Evolutionary conservation across 108 stramenopile species (phyloP), one percentile per base, ranked within the genome.

Genomic region (Pseudonitzschia multiseries): DNA sequence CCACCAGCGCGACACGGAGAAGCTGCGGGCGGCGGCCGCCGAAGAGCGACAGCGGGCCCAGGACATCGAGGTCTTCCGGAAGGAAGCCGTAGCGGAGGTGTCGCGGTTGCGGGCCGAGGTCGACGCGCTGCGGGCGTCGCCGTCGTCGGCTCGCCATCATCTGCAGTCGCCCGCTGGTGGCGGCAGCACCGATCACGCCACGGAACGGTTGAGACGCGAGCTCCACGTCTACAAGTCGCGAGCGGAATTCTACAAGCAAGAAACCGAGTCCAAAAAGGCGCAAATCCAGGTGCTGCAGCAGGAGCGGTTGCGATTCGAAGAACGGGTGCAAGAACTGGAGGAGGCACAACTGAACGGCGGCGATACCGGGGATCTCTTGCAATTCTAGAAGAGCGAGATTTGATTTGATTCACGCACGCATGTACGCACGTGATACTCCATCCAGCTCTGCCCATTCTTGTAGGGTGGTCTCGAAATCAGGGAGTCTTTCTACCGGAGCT

Each of bases 191-290:
- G 46, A 48, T 2, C 46, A 5, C 18, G 13, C 54, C 14, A 5
- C 56, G 53, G 53, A 33, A 2, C 54, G 33, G 24, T 57, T 70
- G 36, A 20, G 24, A 29, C 24, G 32, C 2, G 31, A 54, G 41
- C 29, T 70, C n/a, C 31, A 56, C 20, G 18, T 70, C 18, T 70
- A 57, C 69, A 57, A 57, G 32, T 70, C 69, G 36, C 53, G 69
- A 33, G 69, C 69, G 29, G 29, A 54, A 22, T 70, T 70, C 22
- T 70, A 70, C 22, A 28, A 57, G 56, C 41, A 70, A 42, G 53
- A 70, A 13, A 54, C 36, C 15, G 54, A 32, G 20, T 40, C 69
- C 17, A 57, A 56, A 41, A 70, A 70, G 32, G 33, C 22, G 32
- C 69, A 54, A 33, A 54, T 70, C 28, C 32, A 70, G 12, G n/a